Conservation (phyloP, 2,329 filamentous ascomycete genomes). For the Peltaster fructicola region DNA sequence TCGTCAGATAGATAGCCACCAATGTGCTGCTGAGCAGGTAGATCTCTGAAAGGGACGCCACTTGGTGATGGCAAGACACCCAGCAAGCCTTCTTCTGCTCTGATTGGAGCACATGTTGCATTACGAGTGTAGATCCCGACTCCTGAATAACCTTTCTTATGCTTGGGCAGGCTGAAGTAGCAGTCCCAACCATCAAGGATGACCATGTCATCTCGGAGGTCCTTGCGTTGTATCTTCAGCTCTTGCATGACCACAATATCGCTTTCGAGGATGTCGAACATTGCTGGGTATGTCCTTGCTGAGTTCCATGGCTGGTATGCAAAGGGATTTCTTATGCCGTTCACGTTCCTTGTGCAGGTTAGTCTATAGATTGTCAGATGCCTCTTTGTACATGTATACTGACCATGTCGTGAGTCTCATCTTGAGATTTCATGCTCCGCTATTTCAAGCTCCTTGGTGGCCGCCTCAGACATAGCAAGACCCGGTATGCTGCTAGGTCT, state of each 20-base stretch:
- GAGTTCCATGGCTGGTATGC: conserved; percentile 34
- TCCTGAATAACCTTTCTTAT: conserved; percentile 95
- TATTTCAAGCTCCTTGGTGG: too few species aligned
- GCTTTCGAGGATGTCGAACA: conserved; percentile 86
- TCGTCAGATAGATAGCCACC: conserved; percentile 65
- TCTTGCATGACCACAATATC: conserved; percentile 95
- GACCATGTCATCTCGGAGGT: conserved; percentile 88
- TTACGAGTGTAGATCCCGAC: conserved; percentile 93
- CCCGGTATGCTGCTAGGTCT: too few species aligned
- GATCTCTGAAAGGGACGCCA: conserved; percentile 51
- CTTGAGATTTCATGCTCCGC: too few species aligned
- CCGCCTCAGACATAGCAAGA: too few species aligned
- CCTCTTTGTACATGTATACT: background rate
- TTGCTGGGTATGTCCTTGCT: conserved; percentile 37
- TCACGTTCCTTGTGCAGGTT: conserved; percentile 29
- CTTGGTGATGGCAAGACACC: conserved; percentile 61
- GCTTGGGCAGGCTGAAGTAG: conserved; percentile 78
- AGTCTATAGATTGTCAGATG: conserved; percentile 2
- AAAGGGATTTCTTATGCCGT: conserved; percentile 37
- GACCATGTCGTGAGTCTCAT: conserved; percentile 23
- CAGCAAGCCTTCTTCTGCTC: conserved; percentile 85
- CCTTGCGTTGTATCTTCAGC: conserved; percentile 87
- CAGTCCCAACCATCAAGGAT: conserved; percentile 89
- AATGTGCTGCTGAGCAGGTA: conserved; percentile 58
- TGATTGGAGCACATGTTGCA: conserved; percentile 64